Base-by-base conservation (phyloP, 805 yeast genomes). In the Hanseniaspora lachancei region DNA sequence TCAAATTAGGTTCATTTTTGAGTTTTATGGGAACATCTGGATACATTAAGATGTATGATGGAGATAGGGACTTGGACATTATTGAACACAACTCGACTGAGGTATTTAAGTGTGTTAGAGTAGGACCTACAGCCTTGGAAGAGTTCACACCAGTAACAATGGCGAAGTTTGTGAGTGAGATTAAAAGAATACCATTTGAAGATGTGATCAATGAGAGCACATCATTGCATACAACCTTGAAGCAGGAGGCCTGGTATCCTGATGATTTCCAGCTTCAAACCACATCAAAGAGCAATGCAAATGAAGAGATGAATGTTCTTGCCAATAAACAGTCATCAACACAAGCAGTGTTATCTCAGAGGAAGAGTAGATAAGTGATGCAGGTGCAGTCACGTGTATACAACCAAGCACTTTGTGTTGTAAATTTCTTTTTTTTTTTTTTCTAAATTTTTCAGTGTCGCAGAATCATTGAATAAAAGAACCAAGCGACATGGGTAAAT, bases 71-170 rank as follows among this genome's bases (percentile, higher is more conserved):
- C 16, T 5, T 53, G 13, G 32, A 53, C 18, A 42, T 38, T 21
- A n/a, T 39, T 2, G 34, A 44, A 16, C 20, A 36, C 13, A 36
- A 15, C 8, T 41, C 40, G 9, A 15, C 23, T 2, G 36, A 38
- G 5, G 24, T 46, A 16, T 29, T 43, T 6, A 32, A 42, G 7
- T 53, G 56, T 32, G 38, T 53, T 20, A 46, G 34, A 32, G 16
- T 53, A 2, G 56, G 56, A 4, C 46, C 36, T 2, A 36, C 56
- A 20, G 50, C 50, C 5, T 18, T 46, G 5, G 29, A 27, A 5
- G 56, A 53, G 43, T 41, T 53, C 23, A 53, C 47, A 3, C 46
- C 56, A 5, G 15, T 53, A 5, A 20, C 56, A 20, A 46, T 53
- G 23, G 50, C 50, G 12, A 24, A 29, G 3, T 53, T 53, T 39